Percentiles rank a stretch among this genome's conserved stretches.
Evolutionary conservation across 2,329 filamentous ascomycete genomes (phyloP).

Genomic region (Hymenoscyphus scutula): DNA sequence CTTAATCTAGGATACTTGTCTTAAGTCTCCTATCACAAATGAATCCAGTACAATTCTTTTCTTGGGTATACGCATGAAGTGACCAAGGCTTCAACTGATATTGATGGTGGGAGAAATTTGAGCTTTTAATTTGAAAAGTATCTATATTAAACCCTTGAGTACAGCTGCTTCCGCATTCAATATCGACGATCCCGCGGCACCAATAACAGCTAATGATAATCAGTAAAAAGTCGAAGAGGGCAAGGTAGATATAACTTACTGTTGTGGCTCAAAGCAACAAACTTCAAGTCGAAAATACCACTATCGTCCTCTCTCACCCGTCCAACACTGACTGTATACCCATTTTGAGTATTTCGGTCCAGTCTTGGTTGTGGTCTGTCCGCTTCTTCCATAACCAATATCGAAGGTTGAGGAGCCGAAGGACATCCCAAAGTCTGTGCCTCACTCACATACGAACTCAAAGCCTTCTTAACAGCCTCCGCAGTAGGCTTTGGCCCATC

Average conservation of each 20-base stretch:
- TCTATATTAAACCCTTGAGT: conserved; percentile 72
- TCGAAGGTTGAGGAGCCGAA: conserved; percentile 77
- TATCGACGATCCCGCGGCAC: conserved; percentile 93
- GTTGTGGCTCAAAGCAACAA: conserved; percentile 88
- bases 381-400: conserved; percentile 83
- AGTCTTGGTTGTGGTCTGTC: conserved; percentile 90
- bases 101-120: not conserved
- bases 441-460: conserved; percentile 79
- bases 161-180: conserved; percentile 91
- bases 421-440: conserved; percentile 81
- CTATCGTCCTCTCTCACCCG: conserved; percentile 77
- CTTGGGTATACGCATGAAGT: too few relatives aligned
- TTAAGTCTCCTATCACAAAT: too few relatives aligned
- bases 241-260: conserved; percentile 37
- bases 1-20: too few relatives aligned
- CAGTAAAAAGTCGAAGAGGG: conserved; percentile 4
- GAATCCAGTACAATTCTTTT: too few relatives aligned
- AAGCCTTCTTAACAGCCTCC: conserved; percentile 73
- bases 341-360: conserved; percentile 79
- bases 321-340: conserved; percentile 90
- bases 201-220: conserved; percentile 68
- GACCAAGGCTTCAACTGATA: not conserved
- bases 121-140: conserved; percentile 39
- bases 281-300: conserved; percentile 91
- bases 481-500: conserved; percentile 63